Base-by-base conservation (phyloP, 1,284 basidiomycete genomes). In the Peniophora sp. region DNA sequence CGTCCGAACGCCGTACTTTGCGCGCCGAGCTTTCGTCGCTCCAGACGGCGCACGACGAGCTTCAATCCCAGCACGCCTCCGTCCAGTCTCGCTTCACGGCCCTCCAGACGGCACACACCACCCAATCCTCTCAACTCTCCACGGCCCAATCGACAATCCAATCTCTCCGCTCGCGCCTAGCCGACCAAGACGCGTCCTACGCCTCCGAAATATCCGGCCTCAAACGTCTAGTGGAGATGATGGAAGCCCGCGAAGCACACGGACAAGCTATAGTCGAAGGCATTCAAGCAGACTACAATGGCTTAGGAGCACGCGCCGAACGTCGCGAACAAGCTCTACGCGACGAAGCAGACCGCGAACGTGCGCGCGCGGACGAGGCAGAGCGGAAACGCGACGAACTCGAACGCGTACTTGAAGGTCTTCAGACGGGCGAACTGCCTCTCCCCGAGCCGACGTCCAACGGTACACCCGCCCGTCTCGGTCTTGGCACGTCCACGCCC, bases 241-340 rank as follows among this genome's bases (percentile, higher is more conserved):
- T 94, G 75, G 89, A 95, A 62, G 84, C 85, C 54, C 77, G 92
- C 25, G 90, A 93, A 64, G 78, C 79, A 43, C 83, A 92, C 56
- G 78, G 87, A 14, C 87, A 87, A 66, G 76, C 78, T 38, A 79
- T 92, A 47, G 83, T 93, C 2, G 82, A 89, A 35, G 73, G 74
- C 45, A 81, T 95, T 53, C 91, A 94, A 65, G 72, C 69, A 47
- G 85, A 92, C 56, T 92, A 85, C 81, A 81, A 83, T 27, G 73
- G 71, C 14, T 77, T 91, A 3, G 78, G 83, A 9, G 82, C 84
- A 39, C 79, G 80, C 57, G 77, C 85, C 6, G 84, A 86, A 56
- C 66, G 76, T 52, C 75, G 82, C 22, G 89, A 92, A 62, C 72
- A 74, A 23, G 69, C 69, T 3, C 65, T 92, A 12, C 76, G 70